These are phyloP conservation scores for Leccinum aurantiacum DNA, from an alignment of 768 basidiomycete genomes.

Conservation along the genomic window DNA sequence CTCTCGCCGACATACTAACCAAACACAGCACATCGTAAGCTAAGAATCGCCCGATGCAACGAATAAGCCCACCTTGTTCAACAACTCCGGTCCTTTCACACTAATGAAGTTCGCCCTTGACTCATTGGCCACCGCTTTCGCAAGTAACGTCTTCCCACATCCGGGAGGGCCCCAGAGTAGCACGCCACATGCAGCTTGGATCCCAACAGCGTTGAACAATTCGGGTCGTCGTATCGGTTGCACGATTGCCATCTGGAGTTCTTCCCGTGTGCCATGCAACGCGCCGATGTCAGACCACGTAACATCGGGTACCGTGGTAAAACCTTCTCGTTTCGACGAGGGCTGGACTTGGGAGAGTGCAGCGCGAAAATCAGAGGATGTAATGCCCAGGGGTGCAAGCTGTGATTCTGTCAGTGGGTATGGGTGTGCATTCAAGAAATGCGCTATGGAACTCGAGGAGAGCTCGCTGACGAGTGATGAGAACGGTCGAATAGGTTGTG, in stretches of 20 bases:
- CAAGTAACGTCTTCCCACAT: slow-evolving; percentile 96
- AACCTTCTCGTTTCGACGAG: slow-evolving; percentile 96
- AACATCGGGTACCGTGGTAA: slow-evolving; percentile 94
- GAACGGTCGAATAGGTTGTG: slow-evolving; percentile 30
- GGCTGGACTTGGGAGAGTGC: slow-evolving; percentile 93
- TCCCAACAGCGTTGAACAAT: slow-evolving; percentile 84
- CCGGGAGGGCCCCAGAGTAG: slow-evolving; percentile 99
- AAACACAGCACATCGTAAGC: background rate
- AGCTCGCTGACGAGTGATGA: slow-evolving; percentile 40
- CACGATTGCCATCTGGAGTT: slow-evolving; percentile 96
- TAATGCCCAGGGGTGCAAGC: slow-evolving; percentile 81
- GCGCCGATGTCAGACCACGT: slow-evolving; percentile 96
- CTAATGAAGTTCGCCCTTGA: slow-evolving; percentile 95
- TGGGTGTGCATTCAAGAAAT: slow-evolving; percentile 88
- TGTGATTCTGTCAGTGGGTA: slow-evolving; percentile 73
- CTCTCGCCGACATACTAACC: slow-evolving; percentile 94
- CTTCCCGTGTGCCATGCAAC: slow-evolving; percentile 80
- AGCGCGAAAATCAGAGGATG: slow-evolving; percentile 69
- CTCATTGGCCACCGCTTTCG: slow-evolving; percentile 97
- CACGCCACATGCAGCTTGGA: slow-evolving; percentile 90
- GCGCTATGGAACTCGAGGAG: slow-evolving; percentile 71
- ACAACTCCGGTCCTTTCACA: slow-evolving; percentile 93
- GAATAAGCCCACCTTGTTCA: slow-evolving; percentile 78
- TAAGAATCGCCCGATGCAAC: background rate
- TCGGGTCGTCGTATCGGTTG: slow-evolving; percentile 91